Base-by-base conservation (phyloP, 1,139 yeast genomes). In the Pichia sp. region DNA sequence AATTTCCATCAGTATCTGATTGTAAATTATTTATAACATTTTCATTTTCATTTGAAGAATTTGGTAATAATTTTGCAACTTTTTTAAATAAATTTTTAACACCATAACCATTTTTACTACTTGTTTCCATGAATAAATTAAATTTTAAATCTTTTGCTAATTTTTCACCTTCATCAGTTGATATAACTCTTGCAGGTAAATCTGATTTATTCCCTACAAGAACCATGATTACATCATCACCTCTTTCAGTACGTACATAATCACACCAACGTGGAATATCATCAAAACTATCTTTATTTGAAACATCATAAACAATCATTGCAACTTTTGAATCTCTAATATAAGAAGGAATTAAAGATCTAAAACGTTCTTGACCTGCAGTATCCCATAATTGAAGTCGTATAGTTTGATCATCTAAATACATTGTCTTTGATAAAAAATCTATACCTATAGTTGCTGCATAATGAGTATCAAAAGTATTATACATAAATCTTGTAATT, bases 271-370 rank as follows among this genome's bases (percentile, higher is more conserved):
- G 86, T 68, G 72, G 74, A 47, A 85, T 79, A 51, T 78, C 77
- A 45, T 82, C 82, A 69, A 92, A 92, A 27, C 95, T 81, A 62
- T 85, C 85, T 55, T 79, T 83, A 61, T 81, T 85, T 38, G 97
- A 87, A 54, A 92, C 86, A 66, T 92, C 98, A 69, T 90, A 92
- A 39, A 95, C 96, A 38, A 92, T 83, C 46, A 92, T 95, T 0
- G 98, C 97, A 29, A 92, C 98, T 61, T 89, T 89, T n/a, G 95
- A 84, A 67, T 92, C 98, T 57, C 98, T 78, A 51, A 92, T 92
- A 63, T 92, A 92, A 11, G 95, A 84, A 2, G 98, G 97, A 56
- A 92, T 89, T 59, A 92, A 73, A 5, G 96, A 90, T 59, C 97
- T 75, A 60, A 83, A 80, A 56, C 90, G 65, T 62, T 84, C 94